A percentile compares a stretch with the other conserved stretches of the same genome.
These are phyloP conservation scores for Danielozyma ontarioensis DNA, from an alignment of 805 yeast species.

Conservation along the genomic window DNA sequence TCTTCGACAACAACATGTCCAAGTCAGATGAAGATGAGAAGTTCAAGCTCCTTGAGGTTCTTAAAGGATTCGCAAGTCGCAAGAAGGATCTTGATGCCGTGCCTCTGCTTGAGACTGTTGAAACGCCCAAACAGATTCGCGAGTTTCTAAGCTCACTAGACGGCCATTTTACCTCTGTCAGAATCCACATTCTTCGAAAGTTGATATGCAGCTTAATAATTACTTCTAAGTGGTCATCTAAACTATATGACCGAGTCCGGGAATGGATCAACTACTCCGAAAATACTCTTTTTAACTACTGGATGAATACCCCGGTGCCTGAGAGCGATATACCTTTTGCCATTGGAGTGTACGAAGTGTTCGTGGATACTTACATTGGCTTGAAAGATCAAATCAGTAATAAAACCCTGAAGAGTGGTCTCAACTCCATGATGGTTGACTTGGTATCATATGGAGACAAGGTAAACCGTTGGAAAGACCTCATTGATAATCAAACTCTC, in stretches of 20 bases:
- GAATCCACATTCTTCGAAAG: constrained; percentile 17
- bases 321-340: constrained; percentile 17
- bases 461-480: constrained; percentile 44
- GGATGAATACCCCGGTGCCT: not conserved
- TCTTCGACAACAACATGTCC: constrained; percentile 8
- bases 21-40: constrained; percentile 23
- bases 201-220: constrained; percentile 28
- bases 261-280: constrained; percentile 34
- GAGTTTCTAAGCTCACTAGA: constrained; percentile 9
- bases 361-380: constrained; percentile 38
- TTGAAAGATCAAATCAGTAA: constrained; percentile 21
- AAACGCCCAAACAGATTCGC: constrained; percentile 8
- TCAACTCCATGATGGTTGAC: constrained; percentile 27
- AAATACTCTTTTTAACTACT: constrained; percentile 7
- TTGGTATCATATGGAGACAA: constrained; percentile 37
- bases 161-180: constrained; percentile 17
- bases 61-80: constrained; percentile 23
- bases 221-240: constrained; percentile 35
- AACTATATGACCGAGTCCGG: constrained; percentile 26
- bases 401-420: constrained; percentile 5
- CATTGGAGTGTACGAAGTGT: constrained; percentile 41
- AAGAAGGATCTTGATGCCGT: constrained; percentile 1
- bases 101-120: constrained; percentile 7
- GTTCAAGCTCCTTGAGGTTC: constrained; percentile 28
- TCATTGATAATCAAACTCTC: constrained; percentile 16